phyloP scores from a whole-genome alignment of 495 filamentous ascomycete genomes.

The Entonaema liquescens region DNA sequence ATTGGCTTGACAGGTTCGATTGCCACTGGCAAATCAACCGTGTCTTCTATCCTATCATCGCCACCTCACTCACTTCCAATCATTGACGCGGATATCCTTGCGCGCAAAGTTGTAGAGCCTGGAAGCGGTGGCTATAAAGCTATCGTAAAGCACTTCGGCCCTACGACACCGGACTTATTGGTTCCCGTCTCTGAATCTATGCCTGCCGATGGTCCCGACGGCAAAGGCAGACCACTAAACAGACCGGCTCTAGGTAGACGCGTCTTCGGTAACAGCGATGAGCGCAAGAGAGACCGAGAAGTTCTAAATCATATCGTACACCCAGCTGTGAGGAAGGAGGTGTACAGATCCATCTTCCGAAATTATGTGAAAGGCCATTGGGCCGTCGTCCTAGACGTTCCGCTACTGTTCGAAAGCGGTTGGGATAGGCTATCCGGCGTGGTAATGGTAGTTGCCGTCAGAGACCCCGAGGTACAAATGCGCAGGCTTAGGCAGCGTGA shows the following conservation, averaged over 20 bases:
- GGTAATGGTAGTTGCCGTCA: conserved; percentile 85
- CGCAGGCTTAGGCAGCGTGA: conserved; percentile 75
- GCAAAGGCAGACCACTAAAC: conserved; percentile 76
- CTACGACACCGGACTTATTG: conserved; percentile 85
- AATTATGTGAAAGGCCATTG: conserved; percentile 76
- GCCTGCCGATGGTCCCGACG: conserved; percentile 54
- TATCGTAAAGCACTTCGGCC: conserved; percentile 80
- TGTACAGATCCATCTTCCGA: conserved; percentile 70
- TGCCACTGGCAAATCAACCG: conserved; percentile 97
- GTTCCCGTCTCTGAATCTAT: conserved; percentile 57
- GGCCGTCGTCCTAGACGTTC: conserved; percentile 93
- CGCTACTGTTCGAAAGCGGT: conserved; percentile 85
- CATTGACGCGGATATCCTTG: conserved; percentile 93
- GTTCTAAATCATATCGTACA: conserved; percentile 92
- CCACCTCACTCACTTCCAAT: conserved; percentile 88
- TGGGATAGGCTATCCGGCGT: conserved; percentile 82
- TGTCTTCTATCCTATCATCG: conserved; percentile 79
- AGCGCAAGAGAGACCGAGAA: conserved; percentile 69
- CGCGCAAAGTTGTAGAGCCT: conserved; percentile 89
- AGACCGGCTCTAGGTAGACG: conserved; percentile 82
- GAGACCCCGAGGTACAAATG: conserved; percentile 80
- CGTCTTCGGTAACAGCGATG: conserved; percentile 79
- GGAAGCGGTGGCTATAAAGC: conserved; percentile 81
- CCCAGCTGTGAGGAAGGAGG: conserved; percentile 80
- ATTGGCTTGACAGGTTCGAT: conserved; percentile 97